These are phyloP conservation scores for Arthrobotrys pseudoclavata DNA, from an alignment of 2,329 filamentous ascomycete genomes.

Conservation along the genomic window DNA sequence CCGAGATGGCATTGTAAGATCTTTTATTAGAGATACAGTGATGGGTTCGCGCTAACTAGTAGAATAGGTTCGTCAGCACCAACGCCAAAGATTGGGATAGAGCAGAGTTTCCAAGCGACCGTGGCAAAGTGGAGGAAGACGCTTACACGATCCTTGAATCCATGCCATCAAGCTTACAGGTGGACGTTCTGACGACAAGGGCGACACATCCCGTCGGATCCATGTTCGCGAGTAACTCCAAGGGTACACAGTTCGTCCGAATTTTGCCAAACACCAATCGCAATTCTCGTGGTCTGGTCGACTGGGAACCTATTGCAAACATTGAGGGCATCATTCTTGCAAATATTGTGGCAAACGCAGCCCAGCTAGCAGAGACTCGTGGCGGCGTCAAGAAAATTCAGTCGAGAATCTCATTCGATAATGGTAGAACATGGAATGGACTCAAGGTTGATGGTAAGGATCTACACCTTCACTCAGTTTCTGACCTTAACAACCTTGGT, in stretches of 20 bases:
- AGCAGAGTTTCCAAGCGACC: conserved; percentile 86
- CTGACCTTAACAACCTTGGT: conserved; percentile 83
- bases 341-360: conserved; percentile 88
- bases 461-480: conserved; percentile 93
- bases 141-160: conserved; percentile 95
- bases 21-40: not conserved
- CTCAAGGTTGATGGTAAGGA: conserved; percentile 76
- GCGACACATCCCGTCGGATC: conserved; percentile 81
- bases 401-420: conserved; percentile 92
- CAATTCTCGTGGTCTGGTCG: conserved; percentile 80
- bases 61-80: conserved; percentile 73
- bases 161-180: conserved; percentile 97
- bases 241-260: conserved; percentile 93
- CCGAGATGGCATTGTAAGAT: conserved; percentile 88
- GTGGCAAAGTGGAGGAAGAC: conserved; percentile 81
- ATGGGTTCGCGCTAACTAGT: conserved; percentile 34
- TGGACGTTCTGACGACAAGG: conserved; percentile 84
- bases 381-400: conserved; percentile 74
- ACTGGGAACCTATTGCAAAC: conserved; percentile 92
- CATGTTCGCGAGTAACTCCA: conserved; percentile 95
- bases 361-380: conserved; percentile 73
- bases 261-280: conserved; percentile 95
- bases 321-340: conserved; percentile 94
- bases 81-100: conserved; percentile 90
- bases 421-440: conserved; percentile 85